Evolutionary conservation across 345 rosid species (phyloP).

Genomic region (Camelina laxa): DNA sequence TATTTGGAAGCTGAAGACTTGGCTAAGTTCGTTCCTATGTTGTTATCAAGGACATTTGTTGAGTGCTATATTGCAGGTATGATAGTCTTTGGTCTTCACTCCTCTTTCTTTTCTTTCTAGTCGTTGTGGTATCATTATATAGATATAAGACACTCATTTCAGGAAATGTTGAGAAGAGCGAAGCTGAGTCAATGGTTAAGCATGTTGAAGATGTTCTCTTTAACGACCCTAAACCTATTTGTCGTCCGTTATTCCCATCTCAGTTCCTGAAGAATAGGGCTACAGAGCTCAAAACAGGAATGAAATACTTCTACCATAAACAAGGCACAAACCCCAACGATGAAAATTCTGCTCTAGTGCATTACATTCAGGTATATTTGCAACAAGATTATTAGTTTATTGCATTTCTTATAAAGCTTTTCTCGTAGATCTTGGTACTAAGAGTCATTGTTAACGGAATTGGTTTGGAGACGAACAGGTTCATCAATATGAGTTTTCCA

Average conservation of each 20-base stretch:
- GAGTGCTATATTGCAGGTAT: slow-evolving; percentile 85
- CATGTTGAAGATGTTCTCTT: slow-evolving; percentile 67
- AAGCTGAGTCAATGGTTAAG: slow-evolving; percentile 68
- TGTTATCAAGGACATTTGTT: slow-evolving; percentile 75
- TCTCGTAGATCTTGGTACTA: background rate
- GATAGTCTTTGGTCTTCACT: background rate
- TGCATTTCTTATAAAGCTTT: slow-evolving; percentile 14
- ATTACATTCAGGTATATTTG: slow-evolving; percentile 78
- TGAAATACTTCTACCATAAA: slow-evolving; percentile 55
- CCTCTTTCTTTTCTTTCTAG: background rate
- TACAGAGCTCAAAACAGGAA: slow-evolving; percentile 62
- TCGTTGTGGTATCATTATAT: background rate
- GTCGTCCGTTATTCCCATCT: slow-evolving; percentile 71
- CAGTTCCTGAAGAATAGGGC: slow-evolving; percentile 71
- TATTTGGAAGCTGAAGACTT: slow-evolving; percentile 68
- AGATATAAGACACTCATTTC: slow-evolving; percentile 22
- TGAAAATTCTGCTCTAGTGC: slow-evolving; percentile 80
- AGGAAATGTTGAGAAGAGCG: slow-evolving; percentile 73
- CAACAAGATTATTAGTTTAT: background rate
- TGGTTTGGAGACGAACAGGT: slow-evolving; percentile 50
- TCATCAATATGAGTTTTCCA: slow-evolving; percentile 69
- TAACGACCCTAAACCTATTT: slow-evolving; percentile 60
- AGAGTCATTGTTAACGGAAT: slow-evolving; percentile 1
- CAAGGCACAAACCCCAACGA: slow-evolving; percentile 74
- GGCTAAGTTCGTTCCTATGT: slow-evolving; percentile 56